Percentiles rank a stretch among this genome's conserved stretches.
Evolutionary conservation across 176 grass and related monocot species (phyloP).

Genomic region (Typha latifolia): DNA sequence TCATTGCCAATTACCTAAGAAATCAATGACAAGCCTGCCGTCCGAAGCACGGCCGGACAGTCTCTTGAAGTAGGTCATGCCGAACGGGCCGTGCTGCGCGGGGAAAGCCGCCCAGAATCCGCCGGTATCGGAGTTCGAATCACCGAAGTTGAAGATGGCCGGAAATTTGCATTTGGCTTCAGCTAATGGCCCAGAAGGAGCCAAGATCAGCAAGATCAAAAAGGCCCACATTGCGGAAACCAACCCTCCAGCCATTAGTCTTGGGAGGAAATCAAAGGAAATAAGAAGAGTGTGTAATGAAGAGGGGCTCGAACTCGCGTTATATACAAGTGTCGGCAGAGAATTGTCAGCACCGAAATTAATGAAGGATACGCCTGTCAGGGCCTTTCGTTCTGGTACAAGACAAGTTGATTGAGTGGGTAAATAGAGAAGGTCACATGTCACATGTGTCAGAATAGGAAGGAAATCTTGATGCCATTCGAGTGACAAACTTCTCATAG

Average conservation of each 20-base stretch:
- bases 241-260: not conserved
- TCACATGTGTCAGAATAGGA: not conserved
- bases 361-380: not conserved
- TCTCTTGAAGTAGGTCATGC: slow-evolving; percentile 54
- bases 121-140: slow-evolving; percentile 52
- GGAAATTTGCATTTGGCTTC: slow-evolving; percentile 37
- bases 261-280: not conserved
- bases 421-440: not conserved
- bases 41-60: slow-evolving; percentile 59
- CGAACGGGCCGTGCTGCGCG: slow-evolving; percentile 42
- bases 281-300: not conserved
- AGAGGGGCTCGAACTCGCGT: not conserved
- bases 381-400: not conserved
- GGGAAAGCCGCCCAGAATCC: slow-evolving; percentile 80
- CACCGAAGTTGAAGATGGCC: slow-evolving; percentile 53
- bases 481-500: too few species aligned
- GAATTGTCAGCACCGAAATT: not conserved
- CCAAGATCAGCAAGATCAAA: slow-evolving; percentile 4
- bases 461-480: not conserved
- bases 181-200: not conserved
- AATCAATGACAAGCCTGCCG: slow-evolving; percentile 70
- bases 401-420: not conserved
- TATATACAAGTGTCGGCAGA: not conserved
- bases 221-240: not conserved
- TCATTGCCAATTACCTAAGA: slow-evolving; percentile 29